Base-by-base conservation (phyloP, 352 stramenopile genomes). In the Globisporangium splendens region DNA sequence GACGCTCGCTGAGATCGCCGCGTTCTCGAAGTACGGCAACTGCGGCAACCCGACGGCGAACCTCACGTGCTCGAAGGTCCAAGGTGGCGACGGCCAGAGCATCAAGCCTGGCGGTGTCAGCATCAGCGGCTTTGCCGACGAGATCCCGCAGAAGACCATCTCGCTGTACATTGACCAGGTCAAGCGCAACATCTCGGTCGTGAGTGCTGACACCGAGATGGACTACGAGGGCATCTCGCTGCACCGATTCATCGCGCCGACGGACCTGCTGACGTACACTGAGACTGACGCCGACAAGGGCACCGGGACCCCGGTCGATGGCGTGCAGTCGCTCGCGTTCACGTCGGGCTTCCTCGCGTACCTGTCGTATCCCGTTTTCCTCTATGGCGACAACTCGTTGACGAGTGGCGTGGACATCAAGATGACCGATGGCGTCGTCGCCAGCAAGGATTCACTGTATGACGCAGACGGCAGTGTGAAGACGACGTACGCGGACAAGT, bases 341-440 rank as follows among this genome's bases (percentile, higher is more conserved):
- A 69, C 64, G 56, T 52, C 28, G 12, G 72, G 69, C 11, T 80
- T 80, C 56, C 38, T 75, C 12, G 62, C 69, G 15, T 80, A 71
- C 50, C 49, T 80, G 39, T 76, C 69, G 53, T 77, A 72, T 61
- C 69, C 72, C 15, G 7, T 80, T n/a, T 80, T 63, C 46, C 54
- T 80, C 13, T 77, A 62, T 20, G 72, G 68, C 13, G 59, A 80
- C 53, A 58, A 59, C 21, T 61, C 59, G 24, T 35, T 80, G 18
- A 15, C 55, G 1, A 46, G 69, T 0, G 43, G 8, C 1, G 61
- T 80, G 2, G 54, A 75, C 38, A 61, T 80, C 20, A 80, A 69
- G 12, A 46, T 72, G 41, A 41, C 28, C 12, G 57, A 77, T 46
- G 71, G 71, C 46, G 62, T 61, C 7, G 38, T 66, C 28, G 71